These are phyloP conservation scores for Suillus americanus DNA, from an alignment of 768 basidiomycete species.

Conservation along the genomic window DNA sequence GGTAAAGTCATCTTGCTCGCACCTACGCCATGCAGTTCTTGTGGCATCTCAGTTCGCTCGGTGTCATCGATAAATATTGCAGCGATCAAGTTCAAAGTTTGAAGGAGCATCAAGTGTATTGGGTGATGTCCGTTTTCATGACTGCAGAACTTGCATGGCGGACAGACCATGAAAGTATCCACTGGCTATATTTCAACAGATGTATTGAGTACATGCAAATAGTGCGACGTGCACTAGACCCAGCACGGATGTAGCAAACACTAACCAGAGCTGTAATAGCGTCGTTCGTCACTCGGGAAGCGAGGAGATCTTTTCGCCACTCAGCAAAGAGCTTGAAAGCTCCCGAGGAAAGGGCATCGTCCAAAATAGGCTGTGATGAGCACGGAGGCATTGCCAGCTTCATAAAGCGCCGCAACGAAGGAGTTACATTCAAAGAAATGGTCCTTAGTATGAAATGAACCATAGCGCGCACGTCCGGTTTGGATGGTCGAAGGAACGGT, in stretches of 20 bases:
- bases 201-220: constrained; percentile 20
- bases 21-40: neutral
- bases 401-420: constrained; percentile 26
- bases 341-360: constrained; percentile 16
- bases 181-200: constrained; percentile 42
- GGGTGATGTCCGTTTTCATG: constrained; percentile 23
- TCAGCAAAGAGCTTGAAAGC: constrained; percentile 13
- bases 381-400: constrained; percentile 10
- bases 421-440: constrained; percentile 10
- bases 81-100: constrained; percentile 42
- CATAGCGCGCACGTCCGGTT: constrained; percentile 19
- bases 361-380: constrained; percentile 19
- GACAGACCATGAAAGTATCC: constrained; percentile 47
- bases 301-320: constrained; percentile 14
- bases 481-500: constrained; percentile 27
- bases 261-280: constrained; percentile 26
- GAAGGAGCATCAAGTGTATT: constrained; percentile 37
- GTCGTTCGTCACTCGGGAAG: constrained; percentile 2
- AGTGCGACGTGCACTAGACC: constrained; percentile 14
- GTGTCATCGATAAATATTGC: constrained; percentile 38
- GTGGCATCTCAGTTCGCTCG: constrained; percentile 11
- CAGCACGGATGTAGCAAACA: constrained; percentile 17
- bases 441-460: constrained; percentile 29
- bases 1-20: constrained; percentile 4
- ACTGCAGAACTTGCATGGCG: constrained; percentile 30